Base-by-base conservation (phyloP, 2,329 filamentous ascomycete species). In the Metarhizium sp. region DNA sequence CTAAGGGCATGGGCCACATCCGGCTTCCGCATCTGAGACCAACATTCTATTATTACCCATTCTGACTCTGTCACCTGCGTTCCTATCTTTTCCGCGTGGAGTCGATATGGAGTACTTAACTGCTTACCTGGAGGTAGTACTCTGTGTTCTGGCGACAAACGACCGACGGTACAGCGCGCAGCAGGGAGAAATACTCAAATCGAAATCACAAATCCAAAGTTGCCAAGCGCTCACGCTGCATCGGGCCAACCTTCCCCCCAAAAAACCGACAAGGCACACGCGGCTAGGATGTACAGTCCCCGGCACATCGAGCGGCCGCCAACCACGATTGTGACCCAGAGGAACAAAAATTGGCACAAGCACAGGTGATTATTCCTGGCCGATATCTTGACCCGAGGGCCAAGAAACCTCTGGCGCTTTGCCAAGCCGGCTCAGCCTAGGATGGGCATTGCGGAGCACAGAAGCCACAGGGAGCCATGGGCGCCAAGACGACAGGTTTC, bases 391-490 rank as follows among this genome's bases (percentile, higher is more conserved):
- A 18, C 16, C 32, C 25, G 11, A 34, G 50, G 50, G 50, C 50
- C 40, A 16, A 52, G 50, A 52, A 18, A 52, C 50, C 34, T 36
- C 25, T 47, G 34, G 42, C 16, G 40, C 50, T 20, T 2, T 30
- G 51, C 51, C 51, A 54, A 50, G 52, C 46, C 45, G 52, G 52
- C 30, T 40, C 52, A 42, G 20, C 46, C 40, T 50, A n/a, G n/a
- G 45, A 30, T 48, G 45, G 14, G 47, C 47, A 13, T 40, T 48
- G 32, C 40, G 29, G 13, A 45, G 18, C 53, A 29, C 47, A 16
- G 30, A 36, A 40, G 16, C 32, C 43, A 46, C 43, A 46, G 16
- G 16, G 43, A 8, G n/a, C 8, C 18, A 14, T 20, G 18, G 43
- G 20, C 30, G 53, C 49, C 53, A 53, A 53, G 52, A 30, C 45